Conservation (phyloP, 371 early-diverging fungal genomes). For the Amoeboaphelidium protococcarum region DNA sequence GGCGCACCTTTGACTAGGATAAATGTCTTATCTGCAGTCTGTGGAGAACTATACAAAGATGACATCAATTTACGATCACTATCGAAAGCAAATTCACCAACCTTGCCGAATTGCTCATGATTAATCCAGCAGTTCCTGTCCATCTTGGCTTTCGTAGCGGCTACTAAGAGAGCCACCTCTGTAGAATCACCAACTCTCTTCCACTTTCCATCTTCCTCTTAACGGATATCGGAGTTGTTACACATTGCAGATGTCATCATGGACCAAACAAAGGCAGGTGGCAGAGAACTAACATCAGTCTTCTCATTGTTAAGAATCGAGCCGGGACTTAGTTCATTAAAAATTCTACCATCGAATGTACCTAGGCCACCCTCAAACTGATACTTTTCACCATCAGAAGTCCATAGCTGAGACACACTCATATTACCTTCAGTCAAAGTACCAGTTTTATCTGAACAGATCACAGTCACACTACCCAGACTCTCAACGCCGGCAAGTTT, state of each 20-base stretch:
- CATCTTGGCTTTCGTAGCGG: constrained; percentile 22
- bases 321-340: too few relatives aligned
- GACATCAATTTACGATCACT: constrained; percentile 77
- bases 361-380: too few relatives aligned
- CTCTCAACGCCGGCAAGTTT: constrained; percentile 67
- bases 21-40: too few relatives aligned
- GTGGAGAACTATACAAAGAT: constrained; percentile 22
- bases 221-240: constrained; percentile 43
- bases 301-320: too few relatives aligned
- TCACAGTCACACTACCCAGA: constrained; percentile 62
- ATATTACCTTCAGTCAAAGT: constrained; percentile 77
- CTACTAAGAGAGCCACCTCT: constrained; percentile 50
- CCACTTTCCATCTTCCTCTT: constrained; percentile 12
- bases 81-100: constrained; percentile 53
- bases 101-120: constrained; percentile 18
- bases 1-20: constrained; percentile 55
- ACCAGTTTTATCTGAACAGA: constrained; percentile 88
- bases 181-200: constrained; percentile 51
- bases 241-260: constrained; percentile 14
- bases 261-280: background rate
- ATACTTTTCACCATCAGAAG: constrained; percentile 12
- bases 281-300: too few relatives aligned
- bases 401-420: constrained; percentile 15
- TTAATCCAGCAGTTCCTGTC: too few relatives aligned
- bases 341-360: too few relatives aligned